Percentiles rank a stretch among this genome's conserved stretches.
Conservation (phyloP, 371 early-diverging fungal species). For the Chytridiales sp. region DNA sequence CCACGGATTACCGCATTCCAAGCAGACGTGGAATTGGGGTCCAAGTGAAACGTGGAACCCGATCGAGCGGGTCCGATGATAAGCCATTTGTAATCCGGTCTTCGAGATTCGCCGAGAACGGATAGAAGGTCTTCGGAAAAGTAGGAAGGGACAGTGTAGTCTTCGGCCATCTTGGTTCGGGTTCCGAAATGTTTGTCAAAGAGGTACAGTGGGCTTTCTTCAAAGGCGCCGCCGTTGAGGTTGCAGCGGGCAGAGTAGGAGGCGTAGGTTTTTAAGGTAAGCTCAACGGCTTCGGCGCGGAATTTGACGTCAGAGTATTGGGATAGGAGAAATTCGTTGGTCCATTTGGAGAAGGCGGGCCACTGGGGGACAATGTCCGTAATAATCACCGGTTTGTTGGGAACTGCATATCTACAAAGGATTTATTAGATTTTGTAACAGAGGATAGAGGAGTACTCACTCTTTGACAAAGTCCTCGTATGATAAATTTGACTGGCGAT, state of each 20-base stretch:
- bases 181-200: slow-evolving; percentile 66
- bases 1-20: slow-evolving; percentile 73
- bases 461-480: slow-evolving; percentile 49
- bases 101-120: slow-evolving; percentile 46
- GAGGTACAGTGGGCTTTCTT: slow-evolving; percentile 61
- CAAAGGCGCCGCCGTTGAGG: slow-evolving; percentile 45
- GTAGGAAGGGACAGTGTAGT: slow-evolving; percentile 60
- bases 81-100: slow-evolving; percentile 73
- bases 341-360: slow-evolving; percentile 56
- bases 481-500: slow-evolving; percentile 44
- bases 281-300: slow-evolving; percentile 63
- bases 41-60: slow-evolving; percentile 67
- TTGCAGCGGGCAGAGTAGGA: slow-evolving; percentile 41
- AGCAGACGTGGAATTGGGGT: slow-evolving; percentile 68
- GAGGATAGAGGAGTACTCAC: not conserved
- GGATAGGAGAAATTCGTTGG: slow-evolving; percentile 42
- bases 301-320: slow-evolving; percentile 47
- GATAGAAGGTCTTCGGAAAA: slow-evolving; percentile 63
- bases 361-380: slow-evolving; percentile 58
- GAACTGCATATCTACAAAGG: slow-evolving; percentile 39
- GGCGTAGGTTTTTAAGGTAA: slow-evolving; percentile 53
- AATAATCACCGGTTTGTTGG: slow-evolving; percentile 61
- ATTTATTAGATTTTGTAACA: too few species aligned
- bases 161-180: slow-evolving; percentile 46
- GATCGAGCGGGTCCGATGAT: slow-evolving; percentile 66